Base-by-base conservation (phyloP, 352 stramenopile species). In the Globisporangium nagaii region DNA sequence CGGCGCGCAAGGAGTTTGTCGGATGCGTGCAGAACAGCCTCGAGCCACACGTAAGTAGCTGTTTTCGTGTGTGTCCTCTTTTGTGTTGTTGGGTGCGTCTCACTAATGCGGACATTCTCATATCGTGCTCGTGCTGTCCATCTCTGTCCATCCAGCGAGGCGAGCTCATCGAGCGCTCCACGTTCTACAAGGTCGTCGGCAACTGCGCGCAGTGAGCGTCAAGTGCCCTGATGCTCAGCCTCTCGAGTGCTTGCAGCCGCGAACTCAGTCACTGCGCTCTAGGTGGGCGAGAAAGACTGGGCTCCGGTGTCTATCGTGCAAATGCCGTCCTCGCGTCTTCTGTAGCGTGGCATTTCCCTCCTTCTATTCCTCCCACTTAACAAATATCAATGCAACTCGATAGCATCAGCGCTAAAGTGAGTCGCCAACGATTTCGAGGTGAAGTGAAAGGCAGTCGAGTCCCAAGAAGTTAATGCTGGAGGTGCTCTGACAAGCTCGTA, bases 11-110 rank as follows among this genome's bases (percentile, higher is more conserved):
- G 10, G 24, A 49, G 30, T 59, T 82, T 0, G 59, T 68, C 22
- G 36, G 31, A 22, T 78, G 71, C 39, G 49, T 63, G 24, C 30
- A 64, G 49, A 8, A 54, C 13, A 39, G 50, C 3, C 56, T 81
- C 27, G 31, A 64, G 3, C 20, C 49, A 10, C 56, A 46, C 41
- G 68, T 81, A 30, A 4, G 34, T 24, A n/a, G 2, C 9, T 37
- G 11, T 41, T 32, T 10, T 31, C 12, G 9, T 39, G 10, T 28
- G n/a, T 32, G 22, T 11, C 31, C 15, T 17, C 34, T 25, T n/a
- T 19, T 41, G 15, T 25, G 11, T 24, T 15, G 20, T 31, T 19
- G 10, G 6, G 9, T n/a, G n/a, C n/a, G n/a, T n/a, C n/a, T n/a
- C n/a, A n/a, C n/a, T n/a, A n/a, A 20, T 32, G 9, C 27, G 22